Base-by-base conservation (phyloP, 2,329 filamentous ascomycete species). In the Cladosporium sp. region DNA sequence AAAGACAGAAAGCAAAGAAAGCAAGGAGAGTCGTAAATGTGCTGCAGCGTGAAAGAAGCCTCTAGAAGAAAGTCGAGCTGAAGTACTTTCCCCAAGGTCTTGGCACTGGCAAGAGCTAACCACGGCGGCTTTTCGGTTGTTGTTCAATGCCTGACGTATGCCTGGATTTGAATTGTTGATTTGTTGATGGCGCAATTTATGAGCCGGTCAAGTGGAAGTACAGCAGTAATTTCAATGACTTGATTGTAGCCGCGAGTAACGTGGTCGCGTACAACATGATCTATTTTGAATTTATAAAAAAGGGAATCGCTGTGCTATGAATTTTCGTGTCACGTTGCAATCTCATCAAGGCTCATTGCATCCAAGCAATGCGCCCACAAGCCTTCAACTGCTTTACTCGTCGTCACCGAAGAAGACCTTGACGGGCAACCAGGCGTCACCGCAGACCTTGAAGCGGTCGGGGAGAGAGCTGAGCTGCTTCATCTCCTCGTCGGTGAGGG, bases 381-480 rank as follows among this genome's bases (percentile, higher is more conserved):
- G 57, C 36, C 1, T 59, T 59, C 57, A 47, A 59, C 47, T 54
- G 36, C 36, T 67, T 69, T 87, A 93, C 82, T 93, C 90, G 74
- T 93, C 90, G 73, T 93, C 90, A 8, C 90, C 90, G 76, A 92
- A 92, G 84, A 95, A 95, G 41, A 94, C 90, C 84, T 88, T 90
- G 68, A 91, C 79, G 0, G 91, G 91, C 74, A 92, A 76, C 88
- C 90, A 94, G 32, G 75, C 79, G 76, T 94, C 92, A 41, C 85
- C 85, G 75, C 91, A 95, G 68, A 92, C 89, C 86, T 93, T 96
- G 85, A 93, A 94, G 60, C 92, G 87, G 68, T 91, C 90, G 74
- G 86, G 83, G 64, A 94, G 84, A 73, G 80, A 85, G 74, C 87
- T 87, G 59, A 96, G 83, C 78, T 86, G 82, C 72, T 85, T 83